Evolutionary conservation across 306 rosid species (phyloP).

Genomic region (Ormosia emarginata): DNA sequence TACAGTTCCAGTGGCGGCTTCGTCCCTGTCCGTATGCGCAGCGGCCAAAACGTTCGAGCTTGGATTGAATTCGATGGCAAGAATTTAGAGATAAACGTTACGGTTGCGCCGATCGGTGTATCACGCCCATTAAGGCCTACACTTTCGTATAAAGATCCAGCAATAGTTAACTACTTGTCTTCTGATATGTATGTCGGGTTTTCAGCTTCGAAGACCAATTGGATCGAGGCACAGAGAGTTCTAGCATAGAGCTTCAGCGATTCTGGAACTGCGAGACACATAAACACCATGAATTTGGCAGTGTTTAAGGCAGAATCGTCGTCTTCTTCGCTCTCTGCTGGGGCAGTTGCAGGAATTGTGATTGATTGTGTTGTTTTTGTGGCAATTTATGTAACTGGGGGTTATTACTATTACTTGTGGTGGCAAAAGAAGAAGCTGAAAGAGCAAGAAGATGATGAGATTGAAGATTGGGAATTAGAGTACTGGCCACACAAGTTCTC

Average conservation of each 20-base stretch:
- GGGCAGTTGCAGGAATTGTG: slow-evolving; percentile 54
- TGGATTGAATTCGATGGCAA: slow-evolving; percentile 83
- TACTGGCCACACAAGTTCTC: slow-evolving; percentile 92
- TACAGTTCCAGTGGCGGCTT: slow-evolving; percentile 48
- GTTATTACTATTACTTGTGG: slow-evolving; percentile 28
- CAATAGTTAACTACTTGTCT: slow-evolving; percentile 57
- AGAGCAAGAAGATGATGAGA: slow-evolving; percentile 62
- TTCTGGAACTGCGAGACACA: slow-evolving; percentile 51
- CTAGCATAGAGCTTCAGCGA: slow-evolving; percentile 92
- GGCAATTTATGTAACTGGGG: slow-evolving; percentile 21
- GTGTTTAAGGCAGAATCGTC: slow-evolving; percentile 37
- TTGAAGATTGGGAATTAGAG: slow-evolving; percentile 88
- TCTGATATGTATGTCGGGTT: slow-evolving; percentile 81
- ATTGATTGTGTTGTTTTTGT: slow-evolving; percentile 43
- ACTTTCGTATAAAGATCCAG: slow-evolving; percentile 37
- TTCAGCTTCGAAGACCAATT: slow-evolving; percentile 72
- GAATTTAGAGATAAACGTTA: slow-evolving; percentile 51
- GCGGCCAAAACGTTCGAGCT: slow-evolving; percentile 61
- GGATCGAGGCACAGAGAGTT: slow-evolving; percentile 76
- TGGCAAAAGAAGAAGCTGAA: slow-evolving; percentile 43
- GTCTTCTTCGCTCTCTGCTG: slow-evolving; percentile 41
- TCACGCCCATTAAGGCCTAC: slow-evolving; percentile 59
- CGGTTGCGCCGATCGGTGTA: slow-evolving; percentile 58
- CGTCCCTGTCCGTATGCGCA: slow-evolving; percentile 57
- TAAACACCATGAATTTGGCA: slow-evolving; percentile 56